phyloP scores from a whole-genome alignment of 1,284 basidiomycete genomes.

The Apiotrichum gamsii region DNA sequence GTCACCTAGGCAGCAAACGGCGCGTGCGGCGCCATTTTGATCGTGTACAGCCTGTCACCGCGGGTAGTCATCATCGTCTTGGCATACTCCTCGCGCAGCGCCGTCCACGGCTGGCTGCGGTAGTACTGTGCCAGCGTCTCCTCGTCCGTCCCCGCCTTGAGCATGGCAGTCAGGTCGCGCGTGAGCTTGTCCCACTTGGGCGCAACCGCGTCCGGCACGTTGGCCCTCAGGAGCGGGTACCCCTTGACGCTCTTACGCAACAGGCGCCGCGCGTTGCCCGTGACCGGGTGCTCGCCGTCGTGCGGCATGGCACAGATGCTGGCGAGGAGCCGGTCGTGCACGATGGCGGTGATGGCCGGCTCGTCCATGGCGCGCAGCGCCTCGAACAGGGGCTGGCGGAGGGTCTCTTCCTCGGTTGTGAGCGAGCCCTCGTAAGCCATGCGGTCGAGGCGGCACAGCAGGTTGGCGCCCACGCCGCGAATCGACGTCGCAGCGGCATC shows the following conservation, averaged over 20 bases:
- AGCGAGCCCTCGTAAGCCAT: neutral
- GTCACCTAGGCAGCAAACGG: too few relatives aligned
- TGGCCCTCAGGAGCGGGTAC: neutral
- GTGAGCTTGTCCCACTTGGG: neutral
- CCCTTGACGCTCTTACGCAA: neutral
- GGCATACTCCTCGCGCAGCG: neutral
- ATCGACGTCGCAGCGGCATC: neutral
- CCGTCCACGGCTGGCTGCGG: neutral
- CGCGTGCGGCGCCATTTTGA: neutral
- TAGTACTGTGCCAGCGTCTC: neutral
- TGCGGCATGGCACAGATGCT: neutral
- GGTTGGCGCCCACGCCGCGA: neutral
- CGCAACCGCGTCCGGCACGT: neutral
- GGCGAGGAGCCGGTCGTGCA: neutral
- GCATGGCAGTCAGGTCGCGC: neutral
- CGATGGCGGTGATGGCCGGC: neutral
- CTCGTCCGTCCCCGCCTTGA: neutral
- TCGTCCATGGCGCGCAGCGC: neutral
- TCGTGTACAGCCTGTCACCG: neutral
- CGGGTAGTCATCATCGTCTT: neutral
- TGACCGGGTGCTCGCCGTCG: neutral
- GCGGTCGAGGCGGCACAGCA: neutral
- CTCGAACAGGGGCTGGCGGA: neutral
- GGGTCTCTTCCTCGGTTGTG: neutral
- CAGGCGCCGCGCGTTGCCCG: neutral